Conservation (phyloP, 2,329 filamentous ascomycete genomes). For the Epichloe scottii region DNA sequence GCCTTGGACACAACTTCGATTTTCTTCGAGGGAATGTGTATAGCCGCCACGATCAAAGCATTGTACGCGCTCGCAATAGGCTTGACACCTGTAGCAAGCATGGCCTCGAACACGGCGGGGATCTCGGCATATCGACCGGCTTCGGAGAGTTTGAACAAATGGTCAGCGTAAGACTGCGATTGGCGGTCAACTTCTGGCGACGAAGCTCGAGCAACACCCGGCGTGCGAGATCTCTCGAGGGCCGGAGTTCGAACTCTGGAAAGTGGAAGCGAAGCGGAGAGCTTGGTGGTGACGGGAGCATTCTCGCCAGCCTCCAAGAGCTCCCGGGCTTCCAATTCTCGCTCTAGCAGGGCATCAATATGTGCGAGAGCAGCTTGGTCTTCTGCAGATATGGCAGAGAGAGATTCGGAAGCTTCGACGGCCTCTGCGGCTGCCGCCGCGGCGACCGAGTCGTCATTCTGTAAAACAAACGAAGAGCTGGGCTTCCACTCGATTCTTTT, state of each 20-base stretch:
- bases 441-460: conserved; percentile 42
- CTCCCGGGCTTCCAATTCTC: conserved; percentile 53
- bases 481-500: conserved; percentile 84
- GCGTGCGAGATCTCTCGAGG: conserved; percentile 28
- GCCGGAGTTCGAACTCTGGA: conserved; percentile 29
- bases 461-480: conserved; percentile 39
- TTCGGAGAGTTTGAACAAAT: conserved; percentile 62
- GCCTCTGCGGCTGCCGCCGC: conserved; percentile 21
- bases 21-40: conserved; percentile 66
- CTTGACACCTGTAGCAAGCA: conserved; percentile 70
- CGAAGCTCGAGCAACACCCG: conserved; percentile 40
- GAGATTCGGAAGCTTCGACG: conserved; percentile 23
- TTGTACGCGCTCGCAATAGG: conserved; percentile 87
- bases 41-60: conserved; percentile 71
- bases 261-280: conserved; percentile 25
- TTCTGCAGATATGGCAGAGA: conserved; percentile 29
- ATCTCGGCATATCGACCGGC: conserved; percentile 73
- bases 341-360: conserved; percentile 72
- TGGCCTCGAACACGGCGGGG: conserved; percentile 77
- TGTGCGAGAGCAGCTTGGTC: conserved; percentile 57
- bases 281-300: conserved; percentile 24
- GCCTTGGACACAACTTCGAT: conserved; percentile 82
- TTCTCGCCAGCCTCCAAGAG: conserved; percentile 32
- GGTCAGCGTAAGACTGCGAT: conserved; percentile 60
- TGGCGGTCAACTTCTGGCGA: conserved; percentile 52